Evolutionary conservation across 2,329 filamentous ascomycete species (phyloP), one percentile per base, ranked within the genome.

Genomic region (Monilinia fructigena): DNA sequence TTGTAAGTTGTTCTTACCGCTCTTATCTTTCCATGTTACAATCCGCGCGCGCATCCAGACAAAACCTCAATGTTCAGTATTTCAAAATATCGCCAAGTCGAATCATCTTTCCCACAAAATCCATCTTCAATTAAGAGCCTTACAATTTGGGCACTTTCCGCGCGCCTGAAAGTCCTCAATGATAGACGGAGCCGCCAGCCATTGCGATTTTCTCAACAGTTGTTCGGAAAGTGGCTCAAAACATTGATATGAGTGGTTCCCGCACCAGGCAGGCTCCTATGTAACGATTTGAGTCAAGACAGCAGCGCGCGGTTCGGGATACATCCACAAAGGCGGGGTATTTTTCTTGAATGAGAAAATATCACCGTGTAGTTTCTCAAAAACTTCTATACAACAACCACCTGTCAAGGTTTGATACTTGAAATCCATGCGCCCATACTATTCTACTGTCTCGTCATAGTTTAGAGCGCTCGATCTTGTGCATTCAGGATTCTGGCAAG

Each of bases 181-280:
- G 65, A 63, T 66, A 55, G 54, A 66, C 45, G 58, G 65, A 73
- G 66, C 65, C 72, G 72, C 72, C 71, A 68, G 70, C 70, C 69
- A 70, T 70, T 70, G 40, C 66, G 52, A 55, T 65, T 52, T 52
- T 47, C 50, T 62, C 55, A 56, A 65, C 59, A 60, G 55, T 66
- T 63, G 72, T 72, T 69, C 42, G 65, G 67, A 69, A 63, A 70
- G 72, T 73, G 69, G 68, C 69, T 72, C 68, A 70, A 69, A 63
- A 67, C 28, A 69, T 64, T 63, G 62, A 63, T 67, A 63, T 73
- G 70, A 71, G 69, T 74, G 72, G 73, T 70, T 72, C 55, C 56
- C 38, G 63, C 63, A 55, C 53, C 50, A 61, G 61, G 61, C 38
- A n/a, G 38, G 48, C 61, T 62, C 40, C 31, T 47, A 47, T 55